Conservation (phyloP, 805 yeast genomes). For the Pichia ethanolica region DNA sequence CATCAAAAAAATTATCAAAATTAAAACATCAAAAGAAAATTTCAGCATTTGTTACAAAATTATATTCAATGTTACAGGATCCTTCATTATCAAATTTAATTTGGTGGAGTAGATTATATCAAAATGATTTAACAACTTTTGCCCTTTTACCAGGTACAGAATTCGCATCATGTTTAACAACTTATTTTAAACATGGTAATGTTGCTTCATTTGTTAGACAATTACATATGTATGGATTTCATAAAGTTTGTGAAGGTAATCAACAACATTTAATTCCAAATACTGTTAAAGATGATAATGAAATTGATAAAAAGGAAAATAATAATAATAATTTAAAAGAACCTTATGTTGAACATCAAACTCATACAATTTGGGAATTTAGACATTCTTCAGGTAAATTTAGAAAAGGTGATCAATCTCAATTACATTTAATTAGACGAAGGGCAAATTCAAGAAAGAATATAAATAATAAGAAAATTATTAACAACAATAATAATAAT, state of each 20-base stretch:
- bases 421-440: constrained; percentile 40
- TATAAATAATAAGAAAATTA: not conserved
- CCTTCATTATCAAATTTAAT: constrained; percentile 44
- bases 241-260: constrained; percentile 50
- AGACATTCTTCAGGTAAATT: constrained; percentile 46
- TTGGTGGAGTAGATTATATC: constrained; percentile 52
- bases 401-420: constrained; percentile 38
- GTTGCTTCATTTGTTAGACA: constrained; percentile 81
- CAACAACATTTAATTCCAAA: not conserved
- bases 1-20: constrained; percentile 1
- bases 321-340: constrained; percentile 7
- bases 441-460: constrained; percentile 20
- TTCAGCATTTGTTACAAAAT: constrained; percentile 58
- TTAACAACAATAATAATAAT: no score
- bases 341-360: constrained; percentile 1
- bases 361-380: constrained; percentile 46
- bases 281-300: no score
- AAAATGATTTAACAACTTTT: constrained; percentile 44
- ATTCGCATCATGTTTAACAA: constrained; percentile 53
- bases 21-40: constrained; percentile 30
- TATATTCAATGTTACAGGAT: constrained; percentile 57
- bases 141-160: constrained; percentile 59
- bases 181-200: constrained; percentile 88
- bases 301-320: constrained; percentile 21
- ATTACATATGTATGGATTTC: constrained; percentile 71